These are phyloP conservation scores for Aspergillus hortae DNA, from an alignment of 2,329 filamentous ascomycete species.

Conservation along the genomic window DNA sequence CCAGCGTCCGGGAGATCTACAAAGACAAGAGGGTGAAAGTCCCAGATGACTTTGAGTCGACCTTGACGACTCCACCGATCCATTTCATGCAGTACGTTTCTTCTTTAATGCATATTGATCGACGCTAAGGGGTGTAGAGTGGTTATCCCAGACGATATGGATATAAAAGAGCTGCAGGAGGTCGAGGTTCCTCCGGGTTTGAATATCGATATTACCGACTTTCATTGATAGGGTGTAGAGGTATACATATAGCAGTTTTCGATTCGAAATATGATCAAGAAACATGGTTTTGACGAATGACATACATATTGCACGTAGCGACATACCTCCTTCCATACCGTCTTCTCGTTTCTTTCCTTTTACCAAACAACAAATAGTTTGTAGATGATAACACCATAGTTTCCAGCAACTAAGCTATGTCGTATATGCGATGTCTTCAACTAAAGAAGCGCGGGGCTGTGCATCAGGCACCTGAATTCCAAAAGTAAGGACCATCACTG, in stretches of 20 bases:
- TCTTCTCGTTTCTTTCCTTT: too few species aligned
- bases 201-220: conserved; percentile 11
- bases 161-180: conserved; percentile 6
- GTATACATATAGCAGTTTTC: not conserved
- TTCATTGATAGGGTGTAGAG: not conserved
- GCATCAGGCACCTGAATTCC: too few species aligned
- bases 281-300: too few species aligned
- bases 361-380: too few species aligned
- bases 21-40: conserved; percentile 12
- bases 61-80: conserved; percentile 15
- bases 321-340: too few species aligned
- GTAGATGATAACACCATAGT: too few species aligned
- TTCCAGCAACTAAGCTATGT: too few species aligned
- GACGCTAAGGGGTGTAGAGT: conserved; percentile 5
- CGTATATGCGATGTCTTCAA: too few species aligned
- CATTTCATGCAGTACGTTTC: conserved; percentile 17
- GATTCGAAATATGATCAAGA: not conserved
- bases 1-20: conserved; percentile 10
- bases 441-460: too few species aligned
- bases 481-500: too few species aligned
- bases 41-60: conserved; percentile 17
- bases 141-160: conserved; percentile 9
- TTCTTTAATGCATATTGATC: not conserved
- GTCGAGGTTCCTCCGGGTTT: conserved; percentile 13
- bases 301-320: too few species aligned